Evolutionary conservation across 768 basidiomycete genomes (phyloP).

Genomic region (Xerocomus spinulosus): DNA sequence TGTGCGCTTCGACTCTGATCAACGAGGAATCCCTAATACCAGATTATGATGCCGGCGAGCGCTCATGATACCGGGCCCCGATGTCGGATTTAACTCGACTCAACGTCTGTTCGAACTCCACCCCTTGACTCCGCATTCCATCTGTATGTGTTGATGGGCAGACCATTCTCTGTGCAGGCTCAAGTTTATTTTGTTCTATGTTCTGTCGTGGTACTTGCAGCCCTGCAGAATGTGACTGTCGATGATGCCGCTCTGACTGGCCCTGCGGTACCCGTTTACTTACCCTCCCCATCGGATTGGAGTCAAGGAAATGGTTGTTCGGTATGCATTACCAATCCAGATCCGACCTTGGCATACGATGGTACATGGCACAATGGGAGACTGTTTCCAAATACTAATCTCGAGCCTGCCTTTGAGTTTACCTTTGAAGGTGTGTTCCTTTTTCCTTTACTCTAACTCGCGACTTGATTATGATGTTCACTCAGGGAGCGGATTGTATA

Average conservation of each 20-base stretch:
- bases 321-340: background rate
- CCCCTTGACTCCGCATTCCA: too few relatives aligned
- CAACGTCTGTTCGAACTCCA: too few relatives aligned
- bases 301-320: slow-evolving; percentile 7
- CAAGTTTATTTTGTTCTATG: background rate
- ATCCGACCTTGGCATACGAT: slow-evolving; percentile 3
- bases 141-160: too few relatives aligned
- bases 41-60: too few relatives aligned
- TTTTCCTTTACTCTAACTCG: too few relatives aligned
- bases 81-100: too few relatives aligned
- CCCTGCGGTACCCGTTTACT: slow-evolving; percentile 2
- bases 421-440: slow-evolving; percentile 14
- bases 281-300: slow-evolving; percentile 6
- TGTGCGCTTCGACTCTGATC: too few relatives aligned
- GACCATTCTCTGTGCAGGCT: too few relatives aligned
- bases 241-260: slow-evolving; percentile 14
- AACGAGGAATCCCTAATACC: too few relatives aligned
- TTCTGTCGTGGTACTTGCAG: background rate
- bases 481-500: slow-evolving; percentile 16
- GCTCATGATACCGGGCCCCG: too few relatives aligned
- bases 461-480: too few relatives aligned
- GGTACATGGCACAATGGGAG: slow-evolving; percentile 18
- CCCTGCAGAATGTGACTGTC: slow-evolving; percentile 12
- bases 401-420: slow-evolving; percentile 4
- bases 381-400: background rate